phyloP scores from a whole-genome alignment of 2,329 filamentous ascomycete species.

The Pyrenophora graminea region DNA sequence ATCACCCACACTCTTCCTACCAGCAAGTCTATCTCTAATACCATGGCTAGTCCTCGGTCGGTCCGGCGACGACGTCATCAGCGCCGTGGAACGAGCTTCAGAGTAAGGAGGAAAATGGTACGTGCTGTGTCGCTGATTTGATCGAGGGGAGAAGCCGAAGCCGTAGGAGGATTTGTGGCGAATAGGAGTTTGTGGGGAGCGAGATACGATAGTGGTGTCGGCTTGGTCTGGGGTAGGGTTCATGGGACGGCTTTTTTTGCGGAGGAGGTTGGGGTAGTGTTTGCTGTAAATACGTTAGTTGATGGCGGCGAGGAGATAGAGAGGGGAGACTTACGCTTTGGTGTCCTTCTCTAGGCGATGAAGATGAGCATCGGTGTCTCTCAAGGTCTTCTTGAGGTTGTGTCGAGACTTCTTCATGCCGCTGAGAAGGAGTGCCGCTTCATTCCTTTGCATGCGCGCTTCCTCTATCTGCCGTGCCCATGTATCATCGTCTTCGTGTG shows the following conservation, averaged over 20 bases:
- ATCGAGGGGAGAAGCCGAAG: slow-evolving; percentile 3
- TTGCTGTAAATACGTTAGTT: not conserved
- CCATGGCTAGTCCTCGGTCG: slow-evolving; percentile 22
- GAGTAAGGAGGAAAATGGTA: not conserved
- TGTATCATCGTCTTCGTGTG: slow-evolving; percentile 25
- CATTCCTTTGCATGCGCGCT: slow-evolving; percentile 40
- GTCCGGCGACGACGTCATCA: slow-evolving; percentile 20
- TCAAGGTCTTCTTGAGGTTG: slow-evolving; percentile 38
- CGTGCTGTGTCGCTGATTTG: slow-evolving; percentile 1
- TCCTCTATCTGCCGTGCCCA: slow-evolving; percentile 44
- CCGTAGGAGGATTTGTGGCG: slow-evolving; percentile 6
- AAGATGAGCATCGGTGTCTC: slow-evolving; percentile 39
- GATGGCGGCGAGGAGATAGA: too few relatives aligned
- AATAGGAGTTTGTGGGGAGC: slow-evolving; percentile 6
- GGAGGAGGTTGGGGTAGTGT: slow-evolving; percentile 14
- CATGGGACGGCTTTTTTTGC: slow-evolving; percentile 16
- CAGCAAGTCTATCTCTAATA: slow-evolving; percentile 1
- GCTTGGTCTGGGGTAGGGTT: not conserved
- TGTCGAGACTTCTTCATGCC: slow-evolving; percentile 37
- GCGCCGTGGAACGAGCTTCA: not conserved
- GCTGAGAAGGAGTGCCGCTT: slow-evolving; percentile 40
- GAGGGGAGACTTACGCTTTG: slow-evolving; percentile 19
- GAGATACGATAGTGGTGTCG: not conserved
- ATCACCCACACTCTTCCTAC: slow-evolving; percentile 13
- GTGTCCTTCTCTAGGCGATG: slow-evolving; percentile 35